Conservation (phyloP, 495 filamentous ascomycete genomes). For the Tuber borchii region DNA sequence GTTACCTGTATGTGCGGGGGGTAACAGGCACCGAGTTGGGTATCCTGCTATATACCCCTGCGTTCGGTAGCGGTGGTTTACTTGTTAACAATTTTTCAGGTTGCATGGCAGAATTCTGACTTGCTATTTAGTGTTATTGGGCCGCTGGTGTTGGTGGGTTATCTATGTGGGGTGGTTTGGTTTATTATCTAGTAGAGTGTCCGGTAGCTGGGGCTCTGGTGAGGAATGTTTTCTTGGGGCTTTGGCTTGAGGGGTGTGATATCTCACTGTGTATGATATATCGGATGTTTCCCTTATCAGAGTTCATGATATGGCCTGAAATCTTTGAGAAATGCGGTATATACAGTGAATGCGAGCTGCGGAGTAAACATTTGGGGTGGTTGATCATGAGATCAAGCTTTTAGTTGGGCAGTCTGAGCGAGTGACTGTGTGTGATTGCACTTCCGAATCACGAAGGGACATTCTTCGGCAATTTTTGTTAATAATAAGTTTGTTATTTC, state of each 20-base stretch:
- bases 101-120: neutral
- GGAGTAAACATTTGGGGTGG: neutral
- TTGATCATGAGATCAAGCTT: neutral
- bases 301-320: neutral
- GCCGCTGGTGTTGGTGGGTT: neutral
- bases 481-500: neutral
- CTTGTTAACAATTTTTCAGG: slow-evolving; percentile 11
- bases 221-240: neutral
- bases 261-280: neutral
- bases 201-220: no score
- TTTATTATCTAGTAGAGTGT: neutral
- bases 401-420: neutral
- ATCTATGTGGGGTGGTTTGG: neutral
- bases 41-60: slow-evolving; percentile 10
- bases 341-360: neutral
- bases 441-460: neutral
- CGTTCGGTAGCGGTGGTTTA: slow-evolving; percentile 8
- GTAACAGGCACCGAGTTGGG: neutral
- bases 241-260: neutral
- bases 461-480: neutral
- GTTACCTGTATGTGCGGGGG: neutral
- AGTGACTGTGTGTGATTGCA: neutral
- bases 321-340: neutral
- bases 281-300: neutral
- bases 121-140: slow-evolving; percentile 9